These are phyloP conservation scores for Suhomyces choctaworum DNA, from an alignment of 1,139 yeast species.

Conservation along the genomic window DNA sequence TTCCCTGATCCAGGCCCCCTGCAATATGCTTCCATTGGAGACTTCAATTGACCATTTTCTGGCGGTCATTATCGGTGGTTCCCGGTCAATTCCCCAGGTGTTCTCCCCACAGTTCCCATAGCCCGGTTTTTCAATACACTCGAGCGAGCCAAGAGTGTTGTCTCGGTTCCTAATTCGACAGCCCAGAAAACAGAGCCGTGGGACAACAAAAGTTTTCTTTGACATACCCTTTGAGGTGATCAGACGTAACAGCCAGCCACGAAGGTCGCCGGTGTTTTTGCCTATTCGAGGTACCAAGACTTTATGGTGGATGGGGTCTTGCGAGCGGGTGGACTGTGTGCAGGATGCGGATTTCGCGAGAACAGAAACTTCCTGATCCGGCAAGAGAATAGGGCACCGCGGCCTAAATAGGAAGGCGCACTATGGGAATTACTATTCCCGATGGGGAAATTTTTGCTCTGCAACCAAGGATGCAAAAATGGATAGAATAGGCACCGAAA, in stretches of 20 bases:
- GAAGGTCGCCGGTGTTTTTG: neutral
- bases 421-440: constrained; percentile 6
- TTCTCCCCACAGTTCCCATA: too few species aligned
- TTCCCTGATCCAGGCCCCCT: too few species aligned
- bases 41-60: too few species aligned
- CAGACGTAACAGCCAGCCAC: constrained; percentile 4
- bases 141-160: neutral
- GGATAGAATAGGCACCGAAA: constrained; percentile 4
- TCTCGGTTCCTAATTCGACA: neutral
- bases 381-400: constrained; percentile 1
- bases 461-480: constrained; percentile 8
- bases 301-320: neutral
- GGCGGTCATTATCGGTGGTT: too few species aligned
- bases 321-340: constrained; percentile 1
- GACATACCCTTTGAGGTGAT: neutral
- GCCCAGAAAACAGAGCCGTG: constrained; percentile 4
- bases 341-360: constrained; percentile 4
- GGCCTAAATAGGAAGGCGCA: constrained; percentile 3
- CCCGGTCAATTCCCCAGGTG: too few species aligned
- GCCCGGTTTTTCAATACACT: too few species aligned
- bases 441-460: constrained; percentile 5
- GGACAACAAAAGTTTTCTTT: neutral
- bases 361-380: constrained; percentile 6
- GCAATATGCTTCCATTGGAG: too few species aligned
- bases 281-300: constrained; percentile 8